Evolutionary conservation across 306 rosid genomes (phyloP), one percentile per base, ranked within the genome.

Genomic region (Fragaria iinumae): DNA sequence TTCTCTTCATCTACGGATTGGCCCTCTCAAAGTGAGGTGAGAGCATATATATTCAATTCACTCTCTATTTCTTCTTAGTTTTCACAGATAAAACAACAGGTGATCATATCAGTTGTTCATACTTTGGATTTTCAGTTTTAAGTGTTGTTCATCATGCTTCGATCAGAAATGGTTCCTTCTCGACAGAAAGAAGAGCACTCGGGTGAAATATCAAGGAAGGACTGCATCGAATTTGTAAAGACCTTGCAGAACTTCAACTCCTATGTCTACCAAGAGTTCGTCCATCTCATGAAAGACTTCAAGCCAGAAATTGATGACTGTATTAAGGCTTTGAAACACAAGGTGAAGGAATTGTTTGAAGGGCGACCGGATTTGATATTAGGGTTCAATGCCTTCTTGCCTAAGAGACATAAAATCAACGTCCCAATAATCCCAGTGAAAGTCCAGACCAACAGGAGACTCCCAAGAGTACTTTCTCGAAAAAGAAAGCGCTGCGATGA

Each of bases 301-400:
- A 93, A 93, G 87, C 92, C 97, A 67, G 92, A 91, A 81, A 86
- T 91, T 63, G 43, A 63, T 2, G 5, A 4, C 10, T 16, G 21
- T 32, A 83, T 77, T 88, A 84, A 85, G 2, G 91, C 96, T 70
- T 97, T 93, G 81, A 91, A 88, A 48, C 90, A 80, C 74, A 90
- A 97, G 76, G 96, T 91, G 77, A 91, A 93, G 87, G 92, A 93
- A 3, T 84, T 93, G 53, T 90, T 93, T 82, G 84, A 86, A 85
- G 97, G 97, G 52, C 92, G 90, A 41, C 90, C 90, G 76, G 91
- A 87, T 48, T 85, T 93, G 69, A 87, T 93, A 25, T 83, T 91
- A 86, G 98, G 97, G 50, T 93, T 93, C 81, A 91, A 93, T 81
- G 87, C 91, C 67, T 93, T 93, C 91, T 88, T 93, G 92, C 96